Evolutionary conservation across 2,329 filamentous ascomycete species (phyloP).

Genomic region (Septoria petroselini): DNA sequence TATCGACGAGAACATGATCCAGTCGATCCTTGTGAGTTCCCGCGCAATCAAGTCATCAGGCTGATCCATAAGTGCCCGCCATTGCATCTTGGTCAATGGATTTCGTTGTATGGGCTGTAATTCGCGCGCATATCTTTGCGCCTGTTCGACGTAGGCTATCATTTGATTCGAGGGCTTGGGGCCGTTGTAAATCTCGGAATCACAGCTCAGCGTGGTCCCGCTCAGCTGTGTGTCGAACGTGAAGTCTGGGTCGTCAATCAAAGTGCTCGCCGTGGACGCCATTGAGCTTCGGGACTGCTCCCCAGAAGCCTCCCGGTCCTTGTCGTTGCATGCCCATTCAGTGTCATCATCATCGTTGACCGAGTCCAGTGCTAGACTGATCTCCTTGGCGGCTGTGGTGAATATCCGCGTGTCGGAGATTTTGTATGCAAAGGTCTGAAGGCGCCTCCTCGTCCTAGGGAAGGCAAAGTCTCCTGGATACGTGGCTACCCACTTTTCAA

Average conservation of each 20-base stretch:
- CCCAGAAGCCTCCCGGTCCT: constrained; percentile 48
- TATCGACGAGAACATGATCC: constrained; percentile 96
- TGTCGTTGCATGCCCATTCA: constrained; percentile 84
- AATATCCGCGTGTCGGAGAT: constrained; percentile 79
- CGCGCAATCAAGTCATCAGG: constrained; percentile 81
- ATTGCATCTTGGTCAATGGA: constrained; percentile 78
- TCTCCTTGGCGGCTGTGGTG: constrained; percentile 78
- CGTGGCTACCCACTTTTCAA: constrained; percentile 83
- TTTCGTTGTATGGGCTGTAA: constrained; percentile 68
- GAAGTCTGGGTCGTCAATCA: constrained; percentile 37
- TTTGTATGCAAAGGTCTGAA: constrained; percentile 71
- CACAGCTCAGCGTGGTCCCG: constrained; percentile 32
- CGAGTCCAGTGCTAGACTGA: constrained; percentile 71
- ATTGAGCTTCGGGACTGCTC: constrained; percentile 39
- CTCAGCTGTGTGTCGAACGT: constrained; percentile 33
- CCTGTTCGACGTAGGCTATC: constrained; percentile 69
- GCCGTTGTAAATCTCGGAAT: constrained; percentile 33
- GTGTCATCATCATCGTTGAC: constrained; percentile 86
- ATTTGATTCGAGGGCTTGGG: constrained; percentile 41
- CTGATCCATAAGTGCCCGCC: constrained; percentile 84
- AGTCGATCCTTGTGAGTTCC: constrained; percentile 93
- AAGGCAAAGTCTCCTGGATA: constrained; percentile 94
- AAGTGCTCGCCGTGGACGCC: constrained; percentile 35
- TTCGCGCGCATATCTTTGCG: constrained; percentile 71
- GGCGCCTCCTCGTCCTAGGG: constrained; percentile 64